A percentile compares a stretch with the other conserved stretches of the same genome.
Conservation (phyloP, 768 basidiomycete genomes). For the Collybia sordida region DNA sequence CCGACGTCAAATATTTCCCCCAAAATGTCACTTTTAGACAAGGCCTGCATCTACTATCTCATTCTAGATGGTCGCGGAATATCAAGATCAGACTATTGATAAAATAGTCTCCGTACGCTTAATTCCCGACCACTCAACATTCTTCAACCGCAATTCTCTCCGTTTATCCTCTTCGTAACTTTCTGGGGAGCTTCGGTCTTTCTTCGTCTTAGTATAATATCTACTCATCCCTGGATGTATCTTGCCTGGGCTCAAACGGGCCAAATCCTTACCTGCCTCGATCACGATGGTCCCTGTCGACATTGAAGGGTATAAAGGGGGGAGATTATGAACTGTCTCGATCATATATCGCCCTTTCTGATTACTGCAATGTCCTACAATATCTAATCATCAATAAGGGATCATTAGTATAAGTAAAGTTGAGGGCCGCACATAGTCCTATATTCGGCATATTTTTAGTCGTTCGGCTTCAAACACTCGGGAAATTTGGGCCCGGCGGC, state of each 20-base stretch:
- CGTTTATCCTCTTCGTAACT: slow-evolving; percentile 4
- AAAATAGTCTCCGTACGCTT: background rate
- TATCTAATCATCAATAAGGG: too few species aligned
- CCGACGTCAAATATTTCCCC: too few species aligned
- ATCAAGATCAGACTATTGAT: background rate
- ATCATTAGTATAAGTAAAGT: too few species aligned
- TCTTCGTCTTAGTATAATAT: slow-evolving; percentile 1
- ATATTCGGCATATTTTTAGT: too few species aligned
- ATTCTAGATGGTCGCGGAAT: background rate
- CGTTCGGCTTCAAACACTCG: too few species aligned
- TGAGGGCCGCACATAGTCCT: too few species aligned
- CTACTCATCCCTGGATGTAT: background rate
- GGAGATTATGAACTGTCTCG: too few species aligned
- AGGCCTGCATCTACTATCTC: too few species aligned
- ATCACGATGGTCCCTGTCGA: slow-evolving; percentile 3
- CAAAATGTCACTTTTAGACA: too few species aligned
- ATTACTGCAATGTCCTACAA: too few species aligned
- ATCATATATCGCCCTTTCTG: too few species aligned
- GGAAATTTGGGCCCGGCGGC: too few species aligned
- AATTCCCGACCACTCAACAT: slow-evolving; percentile 1
- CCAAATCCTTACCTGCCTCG: background rate
- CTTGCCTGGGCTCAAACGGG: background rate
- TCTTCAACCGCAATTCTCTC: background rate
- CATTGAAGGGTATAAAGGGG: background rate
- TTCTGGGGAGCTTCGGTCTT: slow-evolving; percentile 1